Base-by-base conservation (phyloP, 768 basidiomycete genomes). In the Suillus placidus region DNA sequence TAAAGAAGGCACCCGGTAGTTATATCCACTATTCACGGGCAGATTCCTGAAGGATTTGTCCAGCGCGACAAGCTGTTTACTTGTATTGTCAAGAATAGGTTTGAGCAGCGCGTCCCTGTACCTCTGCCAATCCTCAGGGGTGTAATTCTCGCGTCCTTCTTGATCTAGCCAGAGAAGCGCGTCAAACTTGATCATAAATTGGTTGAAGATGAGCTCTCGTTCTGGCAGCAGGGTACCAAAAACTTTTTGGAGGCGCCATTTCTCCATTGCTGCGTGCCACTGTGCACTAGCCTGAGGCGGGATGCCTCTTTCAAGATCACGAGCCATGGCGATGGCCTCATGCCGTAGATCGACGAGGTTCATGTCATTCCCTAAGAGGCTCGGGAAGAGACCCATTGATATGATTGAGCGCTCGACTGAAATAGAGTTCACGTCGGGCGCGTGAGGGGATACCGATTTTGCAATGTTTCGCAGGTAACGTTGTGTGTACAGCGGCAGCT, bases 91-190 rank as follows among this genome's bases (percentile, higher is more conserved):
- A 30, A 65, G n/a, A 26, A 61, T 45, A 10, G 49, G 66, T n/a
- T 10, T 30, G 5, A 52, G 26, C 3, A 52, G 55, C 20, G 40
- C 16, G 37, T 67, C 42, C 45, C 66, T 65, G 40, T 66, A 34
- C 57, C 7, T 30, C 58, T 67, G 64, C 55, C 64, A 67, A 38
- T 61, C 35, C 14, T 47, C 47, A 7, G 13, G 13, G 2, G 51
- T 60, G 26, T 35, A 45, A n/a, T 65, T 5, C 26, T 45, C 10
- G 38, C 45, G 57, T 18, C 58, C 30, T 32, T 60, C 9, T 52
- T 34, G 45, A 43, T 69, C 61, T 18, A 69, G 64, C 72, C 72
- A 73, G 14, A 73, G 54, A 4, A 73, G 66, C 32, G 69, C 66
- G 56, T 73, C 69, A 45, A 68, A 68, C 37, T 60, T 65, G 52